Percentiles rank a stretch among this genome's conserved stretches.
phyloP scores from a whole-genome alignment of 495 filamentous ascomycete species.

The Trichodelitschia bisporula region DNA sequence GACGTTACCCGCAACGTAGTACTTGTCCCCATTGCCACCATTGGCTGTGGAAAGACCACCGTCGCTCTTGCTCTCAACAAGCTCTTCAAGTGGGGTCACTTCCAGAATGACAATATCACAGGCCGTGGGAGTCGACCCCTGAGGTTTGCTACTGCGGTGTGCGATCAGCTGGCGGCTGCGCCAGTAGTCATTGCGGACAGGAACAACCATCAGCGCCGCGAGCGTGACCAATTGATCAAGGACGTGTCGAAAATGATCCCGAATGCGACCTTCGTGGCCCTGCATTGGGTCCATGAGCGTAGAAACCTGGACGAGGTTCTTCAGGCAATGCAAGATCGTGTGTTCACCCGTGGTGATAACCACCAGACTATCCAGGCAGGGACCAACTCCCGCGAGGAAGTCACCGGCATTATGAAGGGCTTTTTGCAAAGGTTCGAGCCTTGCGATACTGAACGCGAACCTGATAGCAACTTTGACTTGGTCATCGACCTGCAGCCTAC shows the following conservation, averaged over 20 bases:
- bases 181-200: slow-evolving; percentile 75
- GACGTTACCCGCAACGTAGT: slow-evolving; percentile 39
- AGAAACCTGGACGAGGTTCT: slow-evolving; percentile 34
- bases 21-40: slow-evolving; percentile 66
- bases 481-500: slow-evolving; percentile 68
- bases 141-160: slow-evolving; percentile 42
- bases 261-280: slow-evolving; percentile 54
- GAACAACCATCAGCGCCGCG: slow-evolving; percentile 77
- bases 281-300: slow-evolving; percentile 71
- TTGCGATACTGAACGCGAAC: slow-evolving; percentile 30
- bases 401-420: slow-evolving; percentile 81
- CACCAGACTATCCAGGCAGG: slow-evolving; percentile 92
- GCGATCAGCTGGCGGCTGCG: slow-evolving; percentile 27
- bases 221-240: slow-evolving; percentile 63
- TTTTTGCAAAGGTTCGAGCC: slow-evolving; percentile 73
- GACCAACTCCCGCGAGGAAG: slow-evolving; percentile 35
- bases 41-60: slow-evolving; percentile 94
- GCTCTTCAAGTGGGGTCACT: slow-evolving; percentile 78
- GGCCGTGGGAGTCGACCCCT: slow-evolving; percentile 44
- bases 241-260: slow-evolving; percentile 38
- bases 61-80: slow-evolving; percentile 58
- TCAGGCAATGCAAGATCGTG: slow-evolving; percentile 49
- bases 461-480: slow-evolving; percentile 56
- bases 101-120: slow-evolving; percentile 93
- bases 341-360: slow-evolving; percentile 74